Conservation (phyloP, 257 asterid genomes). For the Solanum microdontum region DNA sequence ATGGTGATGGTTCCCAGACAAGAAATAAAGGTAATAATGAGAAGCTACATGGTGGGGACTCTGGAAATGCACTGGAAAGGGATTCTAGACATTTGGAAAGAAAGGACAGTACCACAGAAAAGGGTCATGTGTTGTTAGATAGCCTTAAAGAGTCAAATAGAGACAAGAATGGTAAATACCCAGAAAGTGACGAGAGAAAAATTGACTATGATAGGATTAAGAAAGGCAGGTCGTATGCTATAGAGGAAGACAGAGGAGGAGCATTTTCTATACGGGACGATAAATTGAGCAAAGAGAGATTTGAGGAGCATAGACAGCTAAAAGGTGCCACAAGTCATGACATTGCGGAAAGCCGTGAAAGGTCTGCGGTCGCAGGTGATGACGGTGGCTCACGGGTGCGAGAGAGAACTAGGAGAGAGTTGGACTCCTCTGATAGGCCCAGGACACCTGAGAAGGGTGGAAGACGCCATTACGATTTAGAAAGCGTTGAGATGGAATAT, state of each 20-base stretch:
- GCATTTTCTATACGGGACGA: conserved; percentile 20
- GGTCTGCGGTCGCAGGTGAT: conserved; percentile 43
- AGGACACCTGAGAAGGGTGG: conserved; percentile 66
- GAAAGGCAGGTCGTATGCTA: conserved; percentile 43
- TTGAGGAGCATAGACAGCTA: conserved; percentile 40
- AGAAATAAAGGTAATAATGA: conserved; percentile 13
- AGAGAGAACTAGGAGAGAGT: conserved; percentile 55
- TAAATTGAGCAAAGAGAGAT: conserved; percentile 34
- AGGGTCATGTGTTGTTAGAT: conserved; percentile 38
- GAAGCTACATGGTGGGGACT: conserved; percentile 8
- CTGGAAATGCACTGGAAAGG: conserved; percentile 36
- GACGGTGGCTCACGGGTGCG: conserved; percentile 34
- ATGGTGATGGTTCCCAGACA: conserved; percentile 21
- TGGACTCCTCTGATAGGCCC: conserved; percentile 31
- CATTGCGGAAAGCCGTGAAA: conserved; percentile 28
- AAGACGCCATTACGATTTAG: conserved; percentile 44
- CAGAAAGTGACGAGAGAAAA: conserved; percentile 52
- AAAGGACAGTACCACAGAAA: conserved; percentile 51
- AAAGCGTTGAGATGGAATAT: conserved; percentile 43
- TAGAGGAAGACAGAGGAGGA: conserved; percentile 44
- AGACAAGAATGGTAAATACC: conserved; percentile 33
- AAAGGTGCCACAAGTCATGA: conserved; percentile 29
- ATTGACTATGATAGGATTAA: conserved; percentile 47
- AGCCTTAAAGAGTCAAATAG: conserved; percentile 30
- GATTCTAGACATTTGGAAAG: conserved; percentile 39